Base-by-base conservation (phyloP, 805 yeast genomes). In the Starmera quercuum region DNA sequence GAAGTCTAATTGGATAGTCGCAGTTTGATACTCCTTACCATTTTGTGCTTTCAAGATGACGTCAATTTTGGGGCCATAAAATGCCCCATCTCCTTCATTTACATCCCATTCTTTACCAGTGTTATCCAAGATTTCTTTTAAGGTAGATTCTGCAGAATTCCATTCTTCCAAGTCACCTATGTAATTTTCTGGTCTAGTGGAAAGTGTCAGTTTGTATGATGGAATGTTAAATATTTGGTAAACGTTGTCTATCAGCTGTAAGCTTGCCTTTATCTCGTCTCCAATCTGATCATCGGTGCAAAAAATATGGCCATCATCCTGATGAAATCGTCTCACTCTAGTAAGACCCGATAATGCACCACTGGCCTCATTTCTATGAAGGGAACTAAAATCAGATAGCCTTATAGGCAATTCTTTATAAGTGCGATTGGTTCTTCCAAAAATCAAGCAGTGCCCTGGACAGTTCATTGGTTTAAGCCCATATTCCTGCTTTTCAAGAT, bases 271-370 rank as follows among this genome's bases (percentile, higher is more conserved):
- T 31, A 92, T 87, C 52, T 92, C 98, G 20, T 55, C 47, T 31
- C 70, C 72, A 31, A 92, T 78, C 59, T 92, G 98, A 6, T 71
- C 75, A 23, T 71, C 66, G 2, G 80, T 74, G 53, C 98, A 92
- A 56, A 92, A 92, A 19, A 92, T 88, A 49, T 92, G 98, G 7
- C 97, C 97, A 56, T 92, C 98, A 57, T 92, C 98, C 61, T 92
- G 98, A 58, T 92, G 98, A 61, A 92, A 92, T 42, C 95, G 67
- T 38, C 98, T 73, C 4, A 92, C 96, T 36, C 98, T 68, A 0
- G 97, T 92, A 24, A 92, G 64, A 0, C 98, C 98, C 6, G 90
- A 73, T 15, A 92, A 68, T 1, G 97, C 94, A 3, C 98, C 98
- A 37, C 94, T 80, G 19, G 95, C 80, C 58, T 92, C 98, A 51